Conservation (phyloP, 768 basidiomycete species). For the Termitomyces sp. region DNA sequence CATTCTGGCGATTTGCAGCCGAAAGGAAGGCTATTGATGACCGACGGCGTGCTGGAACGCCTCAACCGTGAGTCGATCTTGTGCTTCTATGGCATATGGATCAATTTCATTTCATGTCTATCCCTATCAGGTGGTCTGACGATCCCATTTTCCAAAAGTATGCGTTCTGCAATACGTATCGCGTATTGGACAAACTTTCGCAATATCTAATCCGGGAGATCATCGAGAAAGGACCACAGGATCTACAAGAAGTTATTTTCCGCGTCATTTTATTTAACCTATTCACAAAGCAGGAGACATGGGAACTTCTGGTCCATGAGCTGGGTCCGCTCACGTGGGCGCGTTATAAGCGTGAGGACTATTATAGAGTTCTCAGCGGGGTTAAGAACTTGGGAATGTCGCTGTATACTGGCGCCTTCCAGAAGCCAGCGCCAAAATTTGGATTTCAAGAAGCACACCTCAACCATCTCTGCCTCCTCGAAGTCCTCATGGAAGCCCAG, state of each 20-base stretch:
- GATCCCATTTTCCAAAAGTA: constrained; percentile 51
- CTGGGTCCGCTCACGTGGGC: constrained; percentile 60
- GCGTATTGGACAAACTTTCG: constrained; percentile 63
- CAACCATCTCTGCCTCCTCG: constrained; percentile 61
- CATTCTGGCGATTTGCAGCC: constrained; percentile 52
- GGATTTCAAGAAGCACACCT: constrained; percentile 39
- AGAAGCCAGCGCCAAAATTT: constrained; percentile 61
- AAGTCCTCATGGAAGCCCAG: constrained; percentile 51
- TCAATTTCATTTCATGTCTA: constrained; percentile 6
- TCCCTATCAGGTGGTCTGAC: constrained; percentile 53
- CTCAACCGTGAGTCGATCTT: constrained; percentile 39
- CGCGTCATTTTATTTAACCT: constrained; percentile 66
- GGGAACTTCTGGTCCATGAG: constrained; percentile 48
- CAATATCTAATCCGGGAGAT: constrained; percentile 69
- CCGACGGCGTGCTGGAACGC: constrained; percentile 40
- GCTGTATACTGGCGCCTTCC: constrained; percentile 71
- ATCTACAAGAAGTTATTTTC: constrained; percentile 58
- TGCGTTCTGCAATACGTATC: constrained; percentile 71
- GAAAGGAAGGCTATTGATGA: constrained; percentile 56
- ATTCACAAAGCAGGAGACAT: constrained; percentile 70
- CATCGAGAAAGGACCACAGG: constrained; percentile 60
- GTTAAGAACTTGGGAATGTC: constrained; percentile 29
- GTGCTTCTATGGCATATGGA: background rate
- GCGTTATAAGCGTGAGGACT: constrained; percentile 45
- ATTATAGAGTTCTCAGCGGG: constrained; percentile 43